Conservation (phyloP, 2,329 filamentous ascomycete genomes). For the Cladosporium sp. region DNA sequence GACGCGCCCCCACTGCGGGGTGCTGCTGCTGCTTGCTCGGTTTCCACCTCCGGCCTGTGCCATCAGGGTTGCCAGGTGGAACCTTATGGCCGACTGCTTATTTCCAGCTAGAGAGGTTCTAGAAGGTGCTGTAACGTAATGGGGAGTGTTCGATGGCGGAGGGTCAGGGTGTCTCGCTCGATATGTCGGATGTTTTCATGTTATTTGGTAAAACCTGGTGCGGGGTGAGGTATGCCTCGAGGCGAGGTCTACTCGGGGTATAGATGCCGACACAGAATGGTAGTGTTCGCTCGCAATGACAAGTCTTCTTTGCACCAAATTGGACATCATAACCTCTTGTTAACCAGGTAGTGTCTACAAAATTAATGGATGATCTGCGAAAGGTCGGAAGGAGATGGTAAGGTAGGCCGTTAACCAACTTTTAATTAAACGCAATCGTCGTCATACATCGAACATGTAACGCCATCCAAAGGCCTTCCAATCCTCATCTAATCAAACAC, state of each 20-base stretch:
- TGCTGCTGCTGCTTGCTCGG: background rate
- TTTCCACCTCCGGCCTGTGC: background rate
- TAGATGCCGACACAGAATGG: background rate
- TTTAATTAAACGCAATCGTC: background rate
- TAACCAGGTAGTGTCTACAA: background rate
- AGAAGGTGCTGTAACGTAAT: background rate
- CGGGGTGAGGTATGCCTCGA: background rate
- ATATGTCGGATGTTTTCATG: background rate
- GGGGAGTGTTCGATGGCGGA: background rate
- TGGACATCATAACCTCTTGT: background rate
- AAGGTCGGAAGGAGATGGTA: background rate
- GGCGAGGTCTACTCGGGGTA: background rate
- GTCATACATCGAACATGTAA: background rate
- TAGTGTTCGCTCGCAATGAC: background rate
- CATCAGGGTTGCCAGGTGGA: background rate
- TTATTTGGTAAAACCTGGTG: no score
- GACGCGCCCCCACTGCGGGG: constrained; percentile 2
- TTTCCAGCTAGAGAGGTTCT: background rate
- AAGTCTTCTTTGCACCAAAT: background rate
- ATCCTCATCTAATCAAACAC: constrained; percentile 25
- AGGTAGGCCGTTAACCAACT: background rate
- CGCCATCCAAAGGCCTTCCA: background rate
- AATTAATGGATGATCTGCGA: background rate
- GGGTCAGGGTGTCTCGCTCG: background rate
- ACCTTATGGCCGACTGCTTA: background rate